Percentiles rank a stretch among this genome's conserved stretches.
Conservation (phyloP, 805 yeast species). For the Monosporozyma aerobia region DNA sequence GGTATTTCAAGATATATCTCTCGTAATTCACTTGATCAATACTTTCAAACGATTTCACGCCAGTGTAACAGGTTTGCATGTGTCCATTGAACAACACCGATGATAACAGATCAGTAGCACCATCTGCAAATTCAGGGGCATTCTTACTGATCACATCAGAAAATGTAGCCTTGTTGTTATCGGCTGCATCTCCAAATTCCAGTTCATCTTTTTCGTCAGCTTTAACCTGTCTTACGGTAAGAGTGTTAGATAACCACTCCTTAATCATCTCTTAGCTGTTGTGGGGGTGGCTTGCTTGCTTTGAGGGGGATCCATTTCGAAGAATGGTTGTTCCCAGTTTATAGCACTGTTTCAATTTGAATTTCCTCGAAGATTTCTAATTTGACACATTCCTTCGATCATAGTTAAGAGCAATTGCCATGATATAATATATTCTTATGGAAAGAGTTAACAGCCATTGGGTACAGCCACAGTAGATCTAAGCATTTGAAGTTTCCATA, state of each 20-base stretch:
- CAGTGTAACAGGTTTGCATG: conserved; percentile 61
- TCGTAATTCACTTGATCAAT: conserved; percentile 53
- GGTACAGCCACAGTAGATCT: no score
- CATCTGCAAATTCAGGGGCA: conserved; percentile 38
- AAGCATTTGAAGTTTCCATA: no score
- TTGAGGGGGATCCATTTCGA: not conserved
- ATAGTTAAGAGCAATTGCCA: not conserved
- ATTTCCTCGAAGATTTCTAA: not conserved
- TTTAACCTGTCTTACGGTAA: conserved; percentile 5
- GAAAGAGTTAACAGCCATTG: no score
- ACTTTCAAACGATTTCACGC: conserved; percentile 36
- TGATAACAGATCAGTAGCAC: conserved; percentile 40
- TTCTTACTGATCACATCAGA: conserved; percentile 27
- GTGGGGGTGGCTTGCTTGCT: not conserved
- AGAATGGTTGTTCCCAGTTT: not conserved
- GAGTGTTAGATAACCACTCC: conserved; percentile 1
- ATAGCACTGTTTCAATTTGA: not conserved
- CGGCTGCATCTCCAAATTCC: not conserved
- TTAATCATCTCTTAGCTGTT: not conserved
- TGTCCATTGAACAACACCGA: conserved; percentile 58
- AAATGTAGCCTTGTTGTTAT: conserved; percentile 9
- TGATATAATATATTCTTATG: no score
- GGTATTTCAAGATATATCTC: conserved; percentile 41
- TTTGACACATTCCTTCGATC: not conserved
- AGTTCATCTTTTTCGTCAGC: not conserved